Evolutionary conservation across 192 early-diverging fungal species (phyloP).

Genomic region (Glomus cerebriforme): DNA sequence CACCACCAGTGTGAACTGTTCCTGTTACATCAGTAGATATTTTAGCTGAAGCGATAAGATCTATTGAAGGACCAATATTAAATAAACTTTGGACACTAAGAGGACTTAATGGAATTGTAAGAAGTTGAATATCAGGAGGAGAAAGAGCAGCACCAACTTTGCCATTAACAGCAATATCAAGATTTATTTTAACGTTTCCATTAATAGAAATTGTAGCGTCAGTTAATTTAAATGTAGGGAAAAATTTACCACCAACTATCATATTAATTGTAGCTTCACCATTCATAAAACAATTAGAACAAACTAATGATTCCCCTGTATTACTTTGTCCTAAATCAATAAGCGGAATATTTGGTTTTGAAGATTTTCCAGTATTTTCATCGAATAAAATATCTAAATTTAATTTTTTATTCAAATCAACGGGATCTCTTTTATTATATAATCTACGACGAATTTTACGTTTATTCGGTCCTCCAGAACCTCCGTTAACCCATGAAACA

Average conservation of each 20-base stretch:
- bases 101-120: neutral
- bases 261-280: slow-evolving; percentile 11
- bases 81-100: neutral
- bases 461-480: neutral
- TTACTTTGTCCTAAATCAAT: neutral
- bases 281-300: slow-evolving; percentile 12
- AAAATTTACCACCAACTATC: neutral
- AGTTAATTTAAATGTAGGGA: neutral
- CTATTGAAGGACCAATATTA: slow-evolving; percentile 13
- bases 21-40: neutral
- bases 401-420: neutral
- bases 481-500: neutral
- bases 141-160: neutral
- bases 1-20: neutral
- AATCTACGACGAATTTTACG: neutral
- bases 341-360: slow-evolving; percentile 21
- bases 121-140: slow-evolving; percentile 15
- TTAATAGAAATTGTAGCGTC: slow-evolving; percentile 5
- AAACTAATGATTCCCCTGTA: slow-evolving; percentile 13
- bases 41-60: neutral
- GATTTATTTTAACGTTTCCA: slow-evolving; percentile 3
- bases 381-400: slow-evolving; percentile 22
- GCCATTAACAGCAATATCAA: neutral
- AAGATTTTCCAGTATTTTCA: slow-evolving; percentile 6
- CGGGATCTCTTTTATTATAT: neutral